Evolutionary conservation across 1,284 basidiomycete species (phyloP).

Genomic region (Rhodotorula sp.): DNA sequence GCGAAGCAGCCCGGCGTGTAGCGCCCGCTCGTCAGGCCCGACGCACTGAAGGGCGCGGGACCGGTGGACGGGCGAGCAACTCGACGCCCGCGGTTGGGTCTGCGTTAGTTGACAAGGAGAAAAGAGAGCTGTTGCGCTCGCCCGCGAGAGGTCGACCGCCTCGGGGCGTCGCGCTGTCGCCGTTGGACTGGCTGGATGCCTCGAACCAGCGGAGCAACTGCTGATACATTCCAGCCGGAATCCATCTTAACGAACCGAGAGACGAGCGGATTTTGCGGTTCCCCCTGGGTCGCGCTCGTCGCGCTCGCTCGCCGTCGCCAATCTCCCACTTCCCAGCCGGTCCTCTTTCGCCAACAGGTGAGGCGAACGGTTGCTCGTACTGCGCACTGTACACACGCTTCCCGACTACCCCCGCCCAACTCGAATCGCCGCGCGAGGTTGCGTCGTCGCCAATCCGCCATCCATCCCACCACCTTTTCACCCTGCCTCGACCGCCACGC

Average conservation of each 20-base stretch:
- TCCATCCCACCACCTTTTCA: background rate
- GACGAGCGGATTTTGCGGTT: too few species aligned
- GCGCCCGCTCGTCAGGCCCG: constrained; percentile 8
- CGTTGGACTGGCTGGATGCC: background rate
- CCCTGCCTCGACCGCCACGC: background rate
- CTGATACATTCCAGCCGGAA: too few species aligned
- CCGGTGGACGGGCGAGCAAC: constrained; percentile 7
- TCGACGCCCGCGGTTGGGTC: constrained; percentile 12
- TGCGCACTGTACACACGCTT: background rate
- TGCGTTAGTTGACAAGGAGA: background rate
- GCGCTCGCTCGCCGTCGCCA: background rate
- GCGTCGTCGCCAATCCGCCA: background rate
- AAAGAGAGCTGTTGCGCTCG: background rate
- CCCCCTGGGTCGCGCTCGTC: background rate
- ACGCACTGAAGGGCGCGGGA: background rate
- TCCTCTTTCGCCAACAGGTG: constrained; percentile 12
- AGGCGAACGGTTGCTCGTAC: background rate
- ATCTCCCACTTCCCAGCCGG: background rate
- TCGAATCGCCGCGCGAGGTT: background rate
- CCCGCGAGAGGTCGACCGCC: too few species aligned
- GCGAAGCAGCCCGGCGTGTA: constrained; percentile 12
- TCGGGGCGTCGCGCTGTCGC: too few species aligned
- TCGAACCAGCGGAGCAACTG: too few species aligned
- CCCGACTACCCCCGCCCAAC: background rate
- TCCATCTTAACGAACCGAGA: too few species aligned